Conservation (phyloP, 2,329 filamentous ascomycete species). For the Hirsutella minnesotensis region DNA sequence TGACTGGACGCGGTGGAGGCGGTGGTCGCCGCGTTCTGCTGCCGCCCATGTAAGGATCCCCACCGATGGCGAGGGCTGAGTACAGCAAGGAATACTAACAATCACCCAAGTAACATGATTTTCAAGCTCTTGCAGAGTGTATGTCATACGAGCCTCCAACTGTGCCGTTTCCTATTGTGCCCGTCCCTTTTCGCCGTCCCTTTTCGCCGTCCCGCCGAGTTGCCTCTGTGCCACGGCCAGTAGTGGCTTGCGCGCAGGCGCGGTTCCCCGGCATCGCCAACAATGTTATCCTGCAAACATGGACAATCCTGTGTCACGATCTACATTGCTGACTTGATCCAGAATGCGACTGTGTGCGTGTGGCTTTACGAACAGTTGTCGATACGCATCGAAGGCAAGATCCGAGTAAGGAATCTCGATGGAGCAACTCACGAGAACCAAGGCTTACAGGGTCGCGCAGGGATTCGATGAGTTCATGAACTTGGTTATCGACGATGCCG, state of each 20-base stretch:
- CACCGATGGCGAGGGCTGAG: no score
- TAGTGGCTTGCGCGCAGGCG: no score
- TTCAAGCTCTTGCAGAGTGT: slow-evolving; percentile 66
- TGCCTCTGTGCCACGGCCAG: no score
- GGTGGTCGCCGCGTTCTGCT: slow-evolving; percentile 48
- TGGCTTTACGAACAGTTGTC: slow-evolving; percentile 96
- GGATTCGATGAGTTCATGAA: slow-evolving; percentile 99
- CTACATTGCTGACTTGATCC: slow-evolving; percentile 11
- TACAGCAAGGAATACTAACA: slow-evolving; percentile 12
- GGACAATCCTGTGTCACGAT: no score
- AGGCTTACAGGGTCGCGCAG: slow-evolving; percentile 29
- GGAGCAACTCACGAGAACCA: no score
- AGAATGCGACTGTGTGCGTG: slow-evolving; percentile 77
- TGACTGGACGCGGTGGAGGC: slow-evolving; percentile 49
- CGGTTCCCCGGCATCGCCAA: no score
- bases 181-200: neutral
- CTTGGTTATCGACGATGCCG: slow-evolving; percentile 86
- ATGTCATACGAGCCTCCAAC: slow-evolving; percentile 14
- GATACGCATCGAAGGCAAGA: slow-evolving; percentile 92
- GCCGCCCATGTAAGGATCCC: slow-evolving; percentile 36
- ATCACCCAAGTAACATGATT: slow-evolving; percentile 29
- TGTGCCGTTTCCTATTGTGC: no score
- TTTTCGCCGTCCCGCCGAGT: no score
- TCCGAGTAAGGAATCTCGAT: slow-evolving; percentile 52
- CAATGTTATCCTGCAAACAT: no score